phyloP scores from a whole-genome alignment of 257 asterid species.

The Cynanchum wilfordii region DNA sequence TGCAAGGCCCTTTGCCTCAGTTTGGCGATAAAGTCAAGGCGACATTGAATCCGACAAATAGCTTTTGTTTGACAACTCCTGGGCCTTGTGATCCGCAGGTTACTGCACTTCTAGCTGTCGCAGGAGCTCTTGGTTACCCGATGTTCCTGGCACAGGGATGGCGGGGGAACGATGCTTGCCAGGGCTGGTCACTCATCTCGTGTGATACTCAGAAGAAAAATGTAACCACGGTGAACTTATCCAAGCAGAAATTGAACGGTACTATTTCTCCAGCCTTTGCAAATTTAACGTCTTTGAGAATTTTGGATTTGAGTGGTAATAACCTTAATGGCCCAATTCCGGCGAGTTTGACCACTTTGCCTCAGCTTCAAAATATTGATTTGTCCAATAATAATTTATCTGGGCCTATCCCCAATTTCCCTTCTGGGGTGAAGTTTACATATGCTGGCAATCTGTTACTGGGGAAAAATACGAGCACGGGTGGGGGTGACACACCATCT shows the following conservation, averaged over 20 bases:
- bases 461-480: slow-evolving; percentile 38
- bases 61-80: slow-evolving; percentile 53
- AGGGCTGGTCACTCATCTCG: slow-evolving; percentile 47
- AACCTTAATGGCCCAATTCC: slow-evolving; percentile 71
- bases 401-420: slow-evolving; percentile 56
- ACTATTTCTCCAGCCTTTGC: slow-evolving; percentile 68
- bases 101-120: slow-evolving; percentile 63
- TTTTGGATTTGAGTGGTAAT: slow-evolving; percentile 58
- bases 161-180: slow-evolving; percentile 71
- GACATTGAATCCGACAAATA: slow-evolving; percentile 38
- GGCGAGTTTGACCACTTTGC: slow-evolving; percentile 43
- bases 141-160: slow-evolving; percentile 65
- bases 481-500: slow-evolving; percentile 28
- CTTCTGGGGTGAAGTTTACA: slow-evolving; percentile 35
- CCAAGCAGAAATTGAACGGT: slow-evolving; percentile 52
- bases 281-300: slow-evolving; percentile 65
- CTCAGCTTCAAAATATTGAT: slow-evolving; percentile 62
- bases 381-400: slow-evolving; percentile 70
- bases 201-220: slow-evolving; percentile 61
- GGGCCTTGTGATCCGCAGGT: slow-evolving; percentile 92
- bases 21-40: slow-evolving; percentile 30
- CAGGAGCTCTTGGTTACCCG: slow-evolving; percentile 72
- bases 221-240: slow-evolving; percentile 56
- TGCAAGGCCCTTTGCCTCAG: slow-evolving; percentile 73
- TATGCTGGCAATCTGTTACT: slow-evolving; percentile 48